Evolutionary conservation across 176 grass and related monocot species (phyloP).

Genomic region (Echinochloa phyllopogon): DNA sequence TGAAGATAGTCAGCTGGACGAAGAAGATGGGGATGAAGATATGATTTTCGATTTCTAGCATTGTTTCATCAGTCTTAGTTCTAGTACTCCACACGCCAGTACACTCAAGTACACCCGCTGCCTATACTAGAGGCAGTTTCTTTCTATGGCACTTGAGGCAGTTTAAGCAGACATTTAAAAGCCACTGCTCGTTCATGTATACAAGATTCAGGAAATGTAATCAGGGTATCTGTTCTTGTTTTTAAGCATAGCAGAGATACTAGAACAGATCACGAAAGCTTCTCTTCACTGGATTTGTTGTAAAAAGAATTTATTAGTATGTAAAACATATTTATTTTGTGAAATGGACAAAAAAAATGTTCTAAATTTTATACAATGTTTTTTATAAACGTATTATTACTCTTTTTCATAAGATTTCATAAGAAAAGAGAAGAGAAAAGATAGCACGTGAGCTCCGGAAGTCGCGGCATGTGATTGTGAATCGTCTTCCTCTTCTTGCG

Average conservation of each 20-base stretch:
- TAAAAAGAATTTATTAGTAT: too few species aligned
- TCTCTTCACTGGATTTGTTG: background rate
- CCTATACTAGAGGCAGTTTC: background rate
- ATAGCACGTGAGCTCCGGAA: background rate
- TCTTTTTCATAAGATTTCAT: too few species aligned
- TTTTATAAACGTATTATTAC: too few species aligned
- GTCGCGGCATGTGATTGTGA: background rate
- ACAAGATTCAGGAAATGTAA: constrained; percentile 3
- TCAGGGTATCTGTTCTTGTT: background rate
- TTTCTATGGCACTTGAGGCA: background rate
- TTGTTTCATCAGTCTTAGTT: background rate
- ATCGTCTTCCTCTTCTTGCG: background rate
- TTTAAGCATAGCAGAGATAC: background rate
- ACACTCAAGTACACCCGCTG: too few species aligned
- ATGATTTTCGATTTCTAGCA: constrained; percentile 49
- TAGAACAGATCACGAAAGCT: background rate
- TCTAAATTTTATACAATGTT: background rate
- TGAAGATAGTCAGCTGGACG: constrained; percentile 31
- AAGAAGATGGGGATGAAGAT: constrained; percentile 45
- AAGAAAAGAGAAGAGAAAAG: too few species aligned
- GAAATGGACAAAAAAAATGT: background rate
- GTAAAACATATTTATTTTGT: too few species aligned
- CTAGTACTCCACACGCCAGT: background rate
- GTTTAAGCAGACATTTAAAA: constrained; percentile 7
- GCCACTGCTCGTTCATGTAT: background rate